These are phyloP conservation scores for Geranium incanum DNA, from an alignment of 441 rosid genomes.

Conservation along the genomic window DNA sequence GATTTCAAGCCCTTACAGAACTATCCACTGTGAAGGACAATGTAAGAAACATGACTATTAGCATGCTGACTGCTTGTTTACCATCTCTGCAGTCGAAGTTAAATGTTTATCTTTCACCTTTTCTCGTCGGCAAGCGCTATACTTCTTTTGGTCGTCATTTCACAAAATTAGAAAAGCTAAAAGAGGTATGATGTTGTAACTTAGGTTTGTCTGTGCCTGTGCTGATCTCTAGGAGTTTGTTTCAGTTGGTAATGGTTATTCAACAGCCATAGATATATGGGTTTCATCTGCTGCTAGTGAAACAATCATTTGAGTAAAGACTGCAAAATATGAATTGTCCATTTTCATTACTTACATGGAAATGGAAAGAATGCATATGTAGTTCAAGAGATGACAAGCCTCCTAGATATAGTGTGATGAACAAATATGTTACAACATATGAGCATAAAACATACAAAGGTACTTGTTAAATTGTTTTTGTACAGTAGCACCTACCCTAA, in stretches of 20 bases:
- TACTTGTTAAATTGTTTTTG: background rate
- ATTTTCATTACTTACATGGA: background rate
- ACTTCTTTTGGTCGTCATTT: constrained; percentile 97
- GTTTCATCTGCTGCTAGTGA: background rate
- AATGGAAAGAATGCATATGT: background rate
- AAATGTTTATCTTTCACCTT: constrained; percentile 74
- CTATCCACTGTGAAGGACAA: background rate
- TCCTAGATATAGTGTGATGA: background rate
- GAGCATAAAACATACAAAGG: background rate
- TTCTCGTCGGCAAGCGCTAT: constrained; percentile 70
- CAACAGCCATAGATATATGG: background rate
- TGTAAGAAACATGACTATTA: background rate
- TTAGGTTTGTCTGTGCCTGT: background rate
- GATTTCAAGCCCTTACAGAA: background rate
- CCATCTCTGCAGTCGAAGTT: constrained; percentile 56
- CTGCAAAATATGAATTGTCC: background rate
- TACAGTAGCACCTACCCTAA: background rate
- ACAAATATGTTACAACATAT: background rate
- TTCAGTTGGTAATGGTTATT: background rate
- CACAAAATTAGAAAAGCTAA: constrained; percentile 73
- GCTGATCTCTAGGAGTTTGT: background rate
- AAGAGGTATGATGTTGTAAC: constrained; percentile 39
- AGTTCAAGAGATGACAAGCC: background rate
- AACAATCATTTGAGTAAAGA: background rate
- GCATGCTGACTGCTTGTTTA: constrained; percentile 9